Evolutionary conservation across 2,329 filamentous ascomycete species (phyloP).

Genomic region (Colletotrichum cereale): DNA sequence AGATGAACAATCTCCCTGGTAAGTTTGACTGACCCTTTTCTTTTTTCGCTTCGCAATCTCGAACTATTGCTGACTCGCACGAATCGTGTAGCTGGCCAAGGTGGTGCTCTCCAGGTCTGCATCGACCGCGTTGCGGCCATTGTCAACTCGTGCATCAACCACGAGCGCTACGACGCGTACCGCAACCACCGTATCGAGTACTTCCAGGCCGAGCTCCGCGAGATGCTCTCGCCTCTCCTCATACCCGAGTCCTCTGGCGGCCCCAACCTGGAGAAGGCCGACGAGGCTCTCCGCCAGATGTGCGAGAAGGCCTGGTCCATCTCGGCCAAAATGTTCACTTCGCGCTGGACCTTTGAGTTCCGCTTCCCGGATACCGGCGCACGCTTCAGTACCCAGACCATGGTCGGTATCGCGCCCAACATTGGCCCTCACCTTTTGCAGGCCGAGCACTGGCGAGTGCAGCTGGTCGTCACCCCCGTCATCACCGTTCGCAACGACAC

Average conservation of each 20-base stretch:
- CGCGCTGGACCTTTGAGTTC: conserved; percentile 59
- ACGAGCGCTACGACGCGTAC: conserved; percentile 45
- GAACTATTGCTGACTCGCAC: not conserved
- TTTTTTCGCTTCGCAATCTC: not conserved
- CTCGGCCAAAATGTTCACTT: conserved; percentile 61
- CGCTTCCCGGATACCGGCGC: conserved; percentile 63
- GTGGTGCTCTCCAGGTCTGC: conserved; percentile 50
- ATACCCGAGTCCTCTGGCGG: conserved; percentile 47
- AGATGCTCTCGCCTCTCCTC: conserved; percentile 54
- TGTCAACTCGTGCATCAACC: conserved; percentile 54
- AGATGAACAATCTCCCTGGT: conserved; percentile 53
- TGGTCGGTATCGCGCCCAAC: conserved; percentile 59
- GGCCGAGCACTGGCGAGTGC: conserved; percentile 64
- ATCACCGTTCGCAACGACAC: conserved; percentile 67
- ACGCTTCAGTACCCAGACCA: conserved; percentile 63
- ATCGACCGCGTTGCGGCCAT: conserved; percentile 53
- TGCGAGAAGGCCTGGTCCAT: conserved; percentile 58
- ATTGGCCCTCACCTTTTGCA: conserved; percentile 59
- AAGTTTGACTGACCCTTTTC: conserved; percentile 26
- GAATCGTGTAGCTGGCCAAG: conserved; percentile 30
- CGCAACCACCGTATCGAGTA: conserved; percentile 46
- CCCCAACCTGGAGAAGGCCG: conserved; percentile 51
- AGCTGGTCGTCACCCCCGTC: conserved; percentile 66
- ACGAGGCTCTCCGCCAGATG: conserved; percentile 57
- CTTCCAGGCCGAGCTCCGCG: conserved; percentile 58